These are phyloP conservation scores for Sanghuangporus baumii DNA, from an alignment of 1,284 basidiomycete genomes.

Conservation along the genomic window DNA sequence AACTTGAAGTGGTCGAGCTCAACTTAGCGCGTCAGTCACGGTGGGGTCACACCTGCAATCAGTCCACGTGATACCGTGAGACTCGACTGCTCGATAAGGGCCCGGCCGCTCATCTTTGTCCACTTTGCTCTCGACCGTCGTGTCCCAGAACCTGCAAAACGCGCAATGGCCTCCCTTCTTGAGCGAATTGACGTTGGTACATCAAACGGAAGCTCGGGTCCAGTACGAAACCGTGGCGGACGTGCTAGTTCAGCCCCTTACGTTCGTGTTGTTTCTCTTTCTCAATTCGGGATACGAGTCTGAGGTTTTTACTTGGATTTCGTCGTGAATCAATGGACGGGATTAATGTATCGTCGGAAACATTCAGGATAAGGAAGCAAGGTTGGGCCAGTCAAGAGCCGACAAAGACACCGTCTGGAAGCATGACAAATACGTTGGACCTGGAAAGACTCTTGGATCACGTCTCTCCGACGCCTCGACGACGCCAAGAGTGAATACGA, in stretches of 20 bases:
- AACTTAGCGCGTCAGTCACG: not conserved
- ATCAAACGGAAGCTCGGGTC: conserved; percentile 38
- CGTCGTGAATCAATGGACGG: too few relatives aligned
- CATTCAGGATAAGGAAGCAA: conserved; percentile 28
- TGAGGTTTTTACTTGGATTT: not conserved
- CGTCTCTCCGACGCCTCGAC: conserved; percentile 44
- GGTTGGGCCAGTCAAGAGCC: conserved; percentile 52
- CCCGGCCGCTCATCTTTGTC: not conserved
- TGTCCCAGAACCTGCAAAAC: not conserved
- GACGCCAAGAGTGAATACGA: conserved; percentile 37
- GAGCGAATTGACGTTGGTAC: conserved; percentile 56
- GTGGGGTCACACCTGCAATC: not conserved
- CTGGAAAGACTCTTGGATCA: conserved; percentile 54
- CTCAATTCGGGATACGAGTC: not conserved
- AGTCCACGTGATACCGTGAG: not conserved
- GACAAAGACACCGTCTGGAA: conserved; percentile 64
- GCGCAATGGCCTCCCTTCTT: conserved; percentile 55
- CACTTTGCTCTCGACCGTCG: not conserved
- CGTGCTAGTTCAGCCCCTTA: conserved; percentile 52
- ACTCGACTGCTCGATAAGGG: not conserved
- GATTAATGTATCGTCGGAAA: not conserved
- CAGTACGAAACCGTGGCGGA: conserved; percentile 49
- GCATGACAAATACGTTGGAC: conserved; percentile 65
- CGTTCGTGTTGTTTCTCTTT: conserved; percentile 45
- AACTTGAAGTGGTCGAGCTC: not conserved